Conservation (phyloP, 2,329 filamentous ascomycete genomes). For the Aspergillus ochraceoroseus region DNA sequence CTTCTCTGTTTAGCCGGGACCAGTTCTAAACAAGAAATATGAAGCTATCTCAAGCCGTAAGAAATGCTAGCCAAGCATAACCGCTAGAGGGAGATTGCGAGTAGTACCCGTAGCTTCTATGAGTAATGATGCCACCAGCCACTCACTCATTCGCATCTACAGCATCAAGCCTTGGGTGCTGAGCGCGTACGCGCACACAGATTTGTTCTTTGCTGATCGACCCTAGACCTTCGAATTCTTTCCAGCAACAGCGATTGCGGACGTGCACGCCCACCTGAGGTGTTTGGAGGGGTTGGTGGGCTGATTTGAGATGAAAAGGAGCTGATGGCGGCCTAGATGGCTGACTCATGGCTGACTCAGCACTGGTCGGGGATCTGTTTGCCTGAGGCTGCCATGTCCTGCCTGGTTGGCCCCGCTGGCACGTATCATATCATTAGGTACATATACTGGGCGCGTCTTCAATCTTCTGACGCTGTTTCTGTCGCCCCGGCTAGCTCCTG, state of each 20-base stretch:
- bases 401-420: neutral
- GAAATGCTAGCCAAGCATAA: neutral
- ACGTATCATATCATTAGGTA: no score
- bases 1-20: neutral
- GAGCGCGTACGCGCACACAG: no score
- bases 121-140: no score
- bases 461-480: neutral
- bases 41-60: neutral
- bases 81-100: neutral
- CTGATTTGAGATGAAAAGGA: conserved; percentile 5
- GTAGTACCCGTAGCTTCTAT: no score
- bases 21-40: neutral
- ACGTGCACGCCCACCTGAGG: neutral
- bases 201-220: no score
- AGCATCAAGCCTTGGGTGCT: no score
- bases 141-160: no score
- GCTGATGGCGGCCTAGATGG: conserved; percentile 3
- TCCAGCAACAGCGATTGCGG: no score
- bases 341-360: conserved; percentile 1
- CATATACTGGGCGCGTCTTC: no score
- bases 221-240: no score
- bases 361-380: neutral
- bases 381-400: conserved; percentile 7
- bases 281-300: conserved; percentile 14
- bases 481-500: no score